phyloP scores from a whole-genome alignment of 2,329 filamentous ascomycete species.

The Colletotrichum endophyticum region DNA sequence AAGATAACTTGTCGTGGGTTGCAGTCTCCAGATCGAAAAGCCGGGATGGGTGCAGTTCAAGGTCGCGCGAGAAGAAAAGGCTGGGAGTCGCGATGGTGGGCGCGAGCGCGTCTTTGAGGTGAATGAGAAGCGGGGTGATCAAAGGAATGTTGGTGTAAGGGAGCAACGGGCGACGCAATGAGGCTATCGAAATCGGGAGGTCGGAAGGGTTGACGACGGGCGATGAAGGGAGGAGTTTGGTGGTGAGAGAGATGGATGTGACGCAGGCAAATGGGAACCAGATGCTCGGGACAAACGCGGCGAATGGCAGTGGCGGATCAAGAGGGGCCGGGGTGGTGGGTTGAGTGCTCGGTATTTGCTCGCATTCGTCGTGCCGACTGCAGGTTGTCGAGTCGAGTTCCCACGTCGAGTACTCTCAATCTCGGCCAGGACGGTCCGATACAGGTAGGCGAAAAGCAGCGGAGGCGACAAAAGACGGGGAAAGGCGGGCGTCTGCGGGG shows the following conservation, averaged over 20 bases:
- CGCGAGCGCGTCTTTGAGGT: neutral
- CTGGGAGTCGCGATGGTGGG: neutral
- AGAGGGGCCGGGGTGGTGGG: slow-evolving; percentile 7
- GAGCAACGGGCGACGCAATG: slow-evolving; percentile 1
- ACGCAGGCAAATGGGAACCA: slow-evolving; percentile 14
- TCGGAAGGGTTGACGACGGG: neutral
- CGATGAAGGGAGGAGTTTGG: neutral
- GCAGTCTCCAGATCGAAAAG: neutral
- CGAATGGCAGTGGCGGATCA: slow-evolving; percentile 12
- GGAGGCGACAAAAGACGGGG: neutral
- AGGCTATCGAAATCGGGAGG: neutral
- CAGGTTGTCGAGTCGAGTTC: neutral
- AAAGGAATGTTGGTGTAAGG: slow-evolving; percentile 11
- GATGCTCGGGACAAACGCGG: slow-evolving; percentile 15
- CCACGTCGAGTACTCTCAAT: neutral
- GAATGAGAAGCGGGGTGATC: neutral
- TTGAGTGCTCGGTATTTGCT: slow-evolving; percentile 8
- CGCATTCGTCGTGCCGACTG: neutral
- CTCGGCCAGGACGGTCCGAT: neutral
- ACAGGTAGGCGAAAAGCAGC: neutral
- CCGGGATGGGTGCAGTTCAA: slow-evolving; percentile 2
- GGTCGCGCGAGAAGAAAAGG: neutral
- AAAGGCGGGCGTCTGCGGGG: neutral
- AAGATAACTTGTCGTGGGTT: neutral
- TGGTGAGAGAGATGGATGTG: slow-evolving; percentile 5